Evolutionary conservation across 2,329 filamentous ascomycete genomes (phyloP), one percentile per base, ranked within the genome.

Genomic region (Scortechinia acanthostroma): DNA sequence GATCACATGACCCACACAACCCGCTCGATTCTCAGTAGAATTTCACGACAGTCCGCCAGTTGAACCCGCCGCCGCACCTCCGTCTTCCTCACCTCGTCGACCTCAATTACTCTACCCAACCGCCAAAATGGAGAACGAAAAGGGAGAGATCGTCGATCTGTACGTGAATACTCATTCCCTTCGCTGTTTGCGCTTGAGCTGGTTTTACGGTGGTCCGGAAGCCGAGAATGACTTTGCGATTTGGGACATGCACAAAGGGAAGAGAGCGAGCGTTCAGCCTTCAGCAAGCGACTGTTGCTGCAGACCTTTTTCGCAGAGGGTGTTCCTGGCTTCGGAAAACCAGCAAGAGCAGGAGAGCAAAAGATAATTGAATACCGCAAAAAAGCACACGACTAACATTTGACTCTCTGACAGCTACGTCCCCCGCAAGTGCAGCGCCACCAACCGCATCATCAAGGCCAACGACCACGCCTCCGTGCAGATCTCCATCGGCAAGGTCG

Each of bases 371-470:
- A n/a, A n/a, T n/a, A n/a, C n/a, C n/a, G n/a, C n/a, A n/a, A n/a
- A n/a, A n/a, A n/a, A n/a, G n/a, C n/a, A n/a, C n/a, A n/a, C n/a
- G n/a, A n/a, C n/a, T n/a, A n/a, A n/a, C n/a, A n/a, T n/a, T 30
- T 30, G 25, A 30, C n/a, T 10, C 10, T 30, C 10, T 40, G 22
- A 54, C 66, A 94, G 89, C 71, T 95, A 95, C 84, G 88, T 95
- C 80, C 90, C 90, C 70, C 89, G 91, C 80, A 97, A 96, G 80
- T 97, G 91, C 88, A 89, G 82, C 72, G 91, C 91, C 62, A 95
- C 91, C 72, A 94, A 95, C 88, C 89, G 93, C 76, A 96, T 97
- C 81, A 97, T 98, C 85, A 96, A 96, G 80, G 90, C 93, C 79
- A 96, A 97, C 80, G 93, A 98, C 77, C 93, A 98, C 82, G 91